These are phyloP conservation scores for Leishmania amazonensis DNA, from an alignment of 208 protist genomes.

Conservation along the genomic window DNA sequence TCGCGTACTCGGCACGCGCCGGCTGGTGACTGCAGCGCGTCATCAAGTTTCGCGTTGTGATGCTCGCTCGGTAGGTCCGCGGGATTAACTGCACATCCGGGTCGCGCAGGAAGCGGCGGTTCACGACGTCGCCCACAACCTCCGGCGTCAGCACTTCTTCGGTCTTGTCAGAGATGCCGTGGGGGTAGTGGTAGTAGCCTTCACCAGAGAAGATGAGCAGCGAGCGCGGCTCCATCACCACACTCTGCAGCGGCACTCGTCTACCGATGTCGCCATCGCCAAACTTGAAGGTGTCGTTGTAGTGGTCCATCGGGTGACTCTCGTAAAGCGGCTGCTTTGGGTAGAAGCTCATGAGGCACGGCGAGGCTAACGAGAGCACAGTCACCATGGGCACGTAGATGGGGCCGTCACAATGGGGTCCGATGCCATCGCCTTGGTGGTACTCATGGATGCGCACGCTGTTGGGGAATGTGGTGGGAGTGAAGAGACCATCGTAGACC, in stretches of 20 bases:
- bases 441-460: slow-evolving; percentile 94
- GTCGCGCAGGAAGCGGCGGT: slow-evolving; percentile 71
- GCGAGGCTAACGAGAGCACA: slow-evolving; percentile 77
- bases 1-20: slow-evolving; percentile 74
- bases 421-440: slow-evolving; percentile 80
- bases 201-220: slow-evolving; percentile 83
- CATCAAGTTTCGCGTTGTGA: slow-evolving; percentile 89
- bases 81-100: slow-evolving; percentile 46
- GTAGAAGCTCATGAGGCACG: slow-evolving; percentile 90
- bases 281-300: slow-evolving; percentile 94
- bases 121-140: slow-evolving; percentile 72
- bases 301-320: slow-evolving; percentile 89
- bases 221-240: slow-evolving; percentile 88
- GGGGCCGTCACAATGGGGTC: slow-evolving; percentile 88
- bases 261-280: slow-evolving; percentile 63
- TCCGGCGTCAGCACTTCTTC: slow-evolving; percentile 61
- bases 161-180: slow-evolving; percentile 78
- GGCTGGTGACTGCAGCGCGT: slow-evolving; percentile 87
- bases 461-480: slow-evolving; percentile 87
- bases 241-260: slow-evolving; percentile 62
- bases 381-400: slow-evolving; percentile 89
- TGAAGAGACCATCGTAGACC: slow-evolving; percentile 87
- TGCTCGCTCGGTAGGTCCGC: slow-evolving; percentile 76
- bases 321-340: slow-evolving; percentile 70
- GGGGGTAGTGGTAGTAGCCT: slow-evolving; percentile 88